phyloP scores from a whole-genome alignment of 2,329 filamentous ascomycete species.

The Penicillium fuscoglaucum region DNA sequence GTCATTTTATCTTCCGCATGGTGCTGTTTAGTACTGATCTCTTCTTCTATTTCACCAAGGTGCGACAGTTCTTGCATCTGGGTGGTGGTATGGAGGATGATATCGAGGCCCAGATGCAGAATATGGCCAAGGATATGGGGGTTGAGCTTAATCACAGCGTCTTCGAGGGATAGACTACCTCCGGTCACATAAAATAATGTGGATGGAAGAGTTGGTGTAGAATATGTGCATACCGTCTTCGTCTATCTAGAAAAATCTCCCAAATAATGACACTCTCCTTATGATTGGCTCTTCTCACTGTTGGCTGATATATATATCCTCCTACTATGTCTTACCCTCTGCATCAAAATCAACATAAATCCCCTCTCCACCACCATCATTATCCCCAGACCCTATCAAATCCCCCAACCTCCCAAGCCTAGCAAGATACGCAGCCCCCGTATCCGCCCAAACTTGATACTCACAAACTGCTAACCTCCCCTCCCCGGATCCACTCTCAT shows the following conservation, averaged over 20 bases:
- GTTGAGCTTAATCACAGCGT: conserved; percentile 85
- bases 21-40: conserved; percentile 76
- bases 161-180: conserved; percentile 69
- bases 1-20: conserved; percentile 77
- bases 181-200: background rate
- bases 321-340: background rate
- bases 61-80: conserved; percentile 72
- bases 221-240: conserved; percentile 7
- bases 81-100: conserved; percentile 92
- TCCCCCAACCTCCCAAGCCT: conserved; percentile 25
- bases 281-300: background rate
- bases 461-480: conserved; percentile 36
- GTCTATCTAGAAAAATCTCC: conserved; percentile 10
- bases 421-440: conserved; percentile 47
- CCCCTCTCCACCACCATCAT: background rate
- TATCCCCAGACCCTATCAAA: background rate
- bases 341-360: background rate
- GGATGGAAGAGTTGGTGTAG: background rate
- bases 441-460: conserved; percentile 49
- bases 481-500: conserved; percentile 12
- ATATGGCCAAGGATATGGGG: conserved; percentile 86
- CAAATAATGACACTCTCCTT: background rate
- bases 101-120: conserved; percentile 82
- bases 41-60: conserved; percentile 76
- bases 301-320: background rate